Evolutionary conservation across 1,284 basidiomycete genomes (phyloP), one percentile per base, ranked within the genome.

Genomic region (Moesziomyces parantarcticus): DNA sequence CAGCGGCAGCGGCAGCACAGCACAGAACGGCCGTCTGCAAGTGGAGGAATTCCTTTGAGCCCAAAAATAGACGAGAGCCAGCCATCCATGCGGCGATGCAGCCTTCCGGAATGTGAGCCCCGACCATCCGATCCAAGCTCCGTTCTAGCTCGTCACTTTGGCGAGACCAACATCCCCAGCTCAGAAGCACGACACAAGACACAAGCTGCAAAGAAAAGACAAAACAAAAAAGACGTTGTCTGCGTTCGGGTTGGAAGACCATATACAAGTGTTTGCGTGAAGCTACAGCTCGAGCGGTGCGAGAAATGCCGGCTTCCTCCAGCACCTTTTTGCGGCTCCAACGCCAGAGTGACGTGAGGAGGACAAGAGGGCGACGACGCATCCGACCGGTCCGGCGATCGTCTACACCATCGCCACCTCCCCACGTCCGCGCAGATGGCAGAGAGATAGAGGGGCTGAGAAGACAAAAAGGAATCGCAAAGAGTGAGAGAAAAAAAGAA

Each of bases 371-470:
- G 29, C 58, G 59, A n/a, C 57, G 50, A 51, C 61, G 36, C 36
- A 39, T 16, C 54, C 50, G 65, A 68, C 58, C 65, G 65, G 39
- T 39, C 65, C 65, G 55, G 58, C 65, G 65, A 68, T 62, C 58
- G 55, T 68, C 65, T 47, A 68, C 65, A 51, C 65, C 50, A 39
- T 39, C 16, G 36, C 6, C 36, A 13, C 18, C 36, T 11, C 14
- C 16, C 55, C 43, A 32, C 53, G 46, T 34, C 43, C 58, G 54
- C 61, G 53, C 65, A 68, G 65, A 68, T 42, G 23, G 45, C 51
- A 49, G 40, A 22, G 21, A 49, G 40, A 22, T 18, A 42, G 22
- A 36, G 32, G 45, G 32, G 41, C 6, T 13, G 29, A 42, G 39
- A 21, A 42, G 46, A 32, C 11, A 41, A 25, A 34, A 32, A 42